These are phyloP conservation scores for Linnemannia zychae DNA, from an alignment of 192 early-diverging fungal species.

Conservation along the genomic window DNA sequence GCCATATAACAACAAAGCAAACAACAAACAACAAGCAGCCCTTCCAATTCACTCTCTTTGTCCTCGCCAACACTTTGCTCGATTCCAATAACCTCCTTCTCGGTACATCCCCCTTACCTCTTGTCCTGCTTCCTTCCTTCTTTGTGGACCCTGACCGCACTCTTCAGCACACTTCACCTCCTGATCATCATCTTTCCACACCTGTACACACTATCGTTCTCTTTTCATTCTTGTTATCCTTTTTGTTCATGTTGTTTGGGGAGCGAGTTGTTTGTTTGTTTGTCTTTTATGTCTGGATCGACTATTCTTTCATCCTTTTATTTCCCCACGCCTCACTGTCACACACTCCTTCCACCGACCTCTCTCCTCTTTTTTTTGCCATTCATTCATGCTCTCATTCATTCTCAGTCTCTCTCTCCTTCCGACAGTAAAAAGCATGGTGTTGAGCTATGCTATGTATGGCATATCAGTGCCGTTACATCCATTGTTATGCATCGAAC, in stretches of 20 bases:
- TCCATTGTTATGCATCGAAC: constrained; percentile 7
- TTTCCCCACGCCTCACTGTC: constrained; percentile 4
- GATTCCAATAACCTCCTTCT: no score
- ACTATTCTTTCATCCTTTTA: neutral
- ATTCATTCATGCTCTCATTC: neutral
- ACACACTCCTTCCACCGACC: neutral
- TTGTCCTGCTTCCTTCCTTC: no score
- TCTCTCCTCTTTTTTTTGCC: neutral
- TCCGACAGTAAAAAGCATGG: neutral
- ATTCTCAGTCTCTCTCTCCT: neutral
- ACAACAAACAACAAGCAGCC: no score
- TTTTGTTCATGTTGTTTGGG: no score
- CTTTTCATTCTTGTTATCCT: neutral
- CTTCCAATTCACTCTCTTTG: no score
- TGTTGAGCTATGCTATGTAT: neutral
- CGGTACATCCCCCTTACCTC: no score
- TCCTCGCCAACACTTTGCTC: no score
- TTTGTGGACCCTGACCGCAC: no score
- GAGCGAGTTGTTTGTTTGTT: neutral
- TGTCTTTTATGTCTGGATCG: neutral
- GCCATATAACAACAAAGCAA: no score
- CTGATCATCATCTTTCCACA: neutral
- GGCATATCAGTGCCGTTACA: constrained; percentile 8
- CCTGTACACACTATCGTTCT: neutral
- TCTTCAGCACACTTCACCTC: neutral